Conservation (phyloP, 192 early-diverging fungal species). For the Paraglomus occultum region DNA sequence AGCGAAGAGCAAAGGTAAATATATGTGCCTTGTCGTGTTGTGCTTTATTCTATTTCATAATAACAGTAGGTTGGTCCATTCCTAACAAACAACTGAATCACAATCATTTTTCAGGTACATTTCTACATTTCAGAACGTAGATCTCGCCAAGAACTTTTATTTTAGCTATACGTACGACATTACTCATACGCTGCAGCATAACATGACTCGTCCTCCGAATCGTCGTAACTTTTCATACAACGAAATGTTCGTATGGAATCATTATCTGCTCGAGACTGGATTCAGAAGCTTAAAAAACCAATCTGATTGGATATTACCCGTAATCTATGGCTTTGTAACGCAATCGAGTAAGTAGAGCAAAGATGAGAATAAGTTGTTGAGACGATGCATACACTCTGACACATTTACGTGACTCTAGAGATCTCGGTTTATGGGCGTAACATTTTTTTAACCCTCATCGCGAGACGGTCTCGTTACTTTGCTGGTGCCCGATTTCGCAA, state of each 20-base stretch:
- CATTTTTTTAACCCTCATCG: constrained; percentile 91
- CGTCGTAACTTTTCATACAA: constrained; percentile 48
- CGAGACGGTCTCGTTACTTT: constrained; percentile 89
- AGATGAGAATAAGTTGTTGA: not conserved
- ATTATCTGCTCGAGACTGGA: constrained; percentile 63
- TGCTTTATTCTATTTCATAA: not conserved
- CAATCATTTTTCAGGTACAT: constrained; percentile 53
- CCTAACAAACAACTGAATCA: not conserved
- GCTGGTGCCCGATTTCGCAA: constrained; percentile 96
- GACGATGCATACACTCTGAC: not conserved
- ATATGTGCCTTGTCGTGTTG: not conserved
- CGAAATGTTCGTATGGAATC: constrained; percentile 97
- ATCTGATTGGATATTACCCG: constrained; percentile 73
- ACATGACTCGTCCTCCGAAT: constrained; percentile 63
- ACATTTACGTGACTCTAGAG: constrained; percentile 43
- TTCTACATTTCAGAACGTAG: constrained; percentile 86
- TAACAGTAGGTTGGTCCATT: not conserved
- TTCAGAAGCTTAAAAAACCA: constrained; percentile 65
- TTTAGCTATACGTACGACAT: constrained; percentile 98
- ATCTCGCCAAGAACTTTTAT: constrained; percentile 95
- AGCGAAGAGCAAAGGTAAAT: constrained; percentile 66
- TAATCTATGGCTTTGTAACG: constrained; percentile 97
- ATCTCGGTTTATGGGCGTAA: constrained; percentile 90
- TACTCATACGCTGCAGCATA: constrained; percentile 84
- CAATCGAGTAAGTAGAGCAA: constrained; percentile 82